Percentiles rank a stretch among this genome's conserved stretches.
phyloP scores from a whole-genome alignment of 768 basidiomycete species.

The Agrocybe pediades region DNA sequence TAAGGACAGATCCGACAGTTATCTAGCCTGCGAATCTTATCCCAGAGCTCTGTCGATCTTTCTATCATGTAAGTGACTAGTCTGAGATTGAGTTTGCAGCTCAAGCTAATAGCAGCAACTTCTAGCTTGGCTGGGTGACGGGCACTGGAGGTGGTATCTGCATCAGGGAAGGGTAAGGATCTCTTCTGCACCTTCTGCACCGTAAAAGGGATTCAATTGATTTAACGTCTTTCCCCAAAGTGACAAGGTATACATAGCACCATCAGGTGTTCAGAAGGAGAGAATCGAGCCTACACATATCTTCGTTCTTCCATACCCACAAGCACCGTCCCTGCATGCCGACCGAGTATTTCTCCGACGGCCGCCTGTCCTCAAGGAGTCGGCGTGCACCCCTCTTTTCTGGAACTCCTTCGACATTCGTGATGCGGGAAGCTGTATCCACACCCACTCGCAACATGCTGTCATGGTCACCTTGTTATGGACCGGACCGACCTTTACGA shows the following conservation, averaged over 20 bases:
- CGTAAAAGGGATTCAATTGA: too few relatives aligned
- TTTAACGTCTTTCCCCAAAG: too few relatives aligned
- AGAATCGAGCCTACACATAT: constrained; percentile 82
- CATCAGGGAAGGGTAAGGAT: constrained; percentile 64
- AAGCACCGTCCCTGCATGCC: constrained; percentile 57
- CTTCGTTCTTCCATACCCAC: constrained; percentile 83
- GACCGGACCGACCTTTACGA: constrained; percentile 68
- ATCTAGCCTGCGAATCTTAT: constrained; percentile 88
- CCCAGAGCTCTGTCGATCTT: constrained; percentile 79
- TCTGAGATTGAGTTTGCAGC: background rate
- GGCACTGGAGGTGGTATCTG: constrained; percentile 85
- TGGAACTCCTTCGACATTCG: constrained; percentile 89
- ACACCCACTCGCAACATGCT: constrained; percentile 89
- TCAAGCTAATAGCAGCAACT: constrained; percentile 4
- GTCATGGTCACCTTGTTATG: constrained; percentile 87
- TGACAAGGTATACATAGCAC: constrained; percentile 82
- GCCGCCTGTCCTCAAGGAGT: constrained; percentile 78
- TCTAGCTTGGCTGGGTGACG: constrained; percentile 84
- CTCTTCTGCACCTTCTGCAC: background rate
- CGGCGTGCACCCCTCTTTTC: constrained; percentile 88
- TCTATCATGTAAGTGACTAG: constrained; percentile 55
- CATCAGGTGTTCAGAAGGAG: constrained; percentile 91
- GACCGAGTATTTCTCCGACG: constrained; percentile 80
- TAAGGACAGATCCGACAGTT: constrained; percentile 6
- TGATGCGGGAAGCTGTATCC: constrained; percentile 83